A percentile compares a stretch with the other conserved stretches of the same genome.
phyloP scores from a whole-genome alignment of 2,329 filamentous ascomycete genomes.

The Metarhizium sp. region DNA sequence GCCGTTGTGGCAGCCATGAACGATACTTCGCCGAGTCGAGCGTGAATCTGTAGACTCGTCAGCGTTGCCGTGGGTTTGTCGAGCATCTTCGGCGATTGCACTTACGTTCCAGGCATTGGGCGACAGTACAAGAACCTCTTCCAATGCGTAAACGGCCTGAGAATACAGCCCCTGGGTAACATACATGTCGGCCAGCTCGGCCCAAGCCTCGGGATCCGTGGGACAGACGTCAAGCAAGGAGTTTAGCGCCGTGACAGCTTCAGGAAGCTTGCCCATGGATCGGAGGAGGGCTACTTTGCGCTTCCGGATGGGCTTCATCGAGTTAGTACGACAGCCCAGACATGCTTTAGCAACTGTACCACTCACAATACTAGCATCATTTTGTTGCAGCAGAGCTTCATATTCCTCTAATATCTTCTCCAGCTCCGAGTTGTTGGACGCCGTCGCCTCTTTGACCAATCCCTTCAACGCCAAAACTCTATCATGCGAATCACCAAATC shows the following conservation, averaged over 20 bases:
- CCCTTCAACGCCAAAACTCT: conserved; percentile 76
- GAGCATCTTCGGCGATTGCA: conserved; percentile 5
- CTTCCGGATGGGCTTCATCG: conserved; percentile 69
- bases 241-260: conserved; percentile 67
- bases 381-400: conserved; percentile 61
- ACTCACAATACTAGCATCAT: conserved; percentile 70
- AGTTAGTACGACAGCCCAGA: conserved; percentile 14
- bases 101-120: conserved; percentile 94
- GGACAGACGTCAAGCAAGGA: conserved; percentile 73
- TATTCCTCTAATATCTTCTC: conserved; percentile 68
- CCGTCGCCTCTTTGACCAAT: conserved; percentile 75
- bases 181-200: conserved; percentile 84
- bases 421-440: conserved; percentile 55
- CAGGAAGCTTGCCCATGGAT: conserved; percentile 57
- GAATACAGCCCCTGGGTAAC: conserved; percentile 66
- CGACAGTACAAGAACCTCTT: conserved; percentile 78
- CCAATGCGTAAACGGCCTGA: conserved; percentile 79
- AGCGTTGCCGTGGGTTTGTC: conserved; percentile 6
- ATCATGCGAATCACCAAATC: conserved; percentile 80
- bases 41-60: conserved; percentile 60
- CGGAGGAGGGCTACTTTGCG: conserved; percentile 71
- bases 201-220: conserved; percentile 88
- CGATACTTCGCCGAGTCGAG: conserved; percentile 72
- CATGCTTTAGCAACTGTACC: background rate
- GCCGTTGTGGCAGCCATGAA: conserved; percentile 55